Conservation (phyloP, 208 protist species). For the Dictyostelium gargantuum region DNA sequence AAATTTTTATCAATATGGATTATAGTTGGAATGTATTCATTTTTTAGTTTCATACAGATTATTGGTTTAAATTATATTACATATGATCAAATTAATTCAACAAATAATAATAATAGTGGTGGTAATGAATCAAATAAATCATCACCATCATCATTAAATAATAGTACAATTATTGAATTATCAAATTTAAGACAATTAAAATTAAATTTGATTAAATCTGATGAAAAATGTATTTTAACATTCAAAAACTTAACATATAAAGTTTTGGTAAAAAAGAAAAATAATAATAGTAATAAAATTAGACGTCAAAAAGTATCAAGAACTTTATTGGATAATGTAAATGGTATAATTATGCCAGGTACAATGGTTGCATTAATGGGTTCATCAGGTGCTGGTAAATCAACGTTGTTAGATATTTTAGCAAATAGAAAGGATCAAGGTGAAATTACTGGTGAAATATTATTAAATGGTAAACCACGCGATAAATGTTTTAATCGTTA, state of each 20-base stretch:
- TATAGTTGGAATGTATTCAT: conserved; percentile 12
- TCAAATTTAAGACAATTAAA: background rate
- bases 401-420: conserved; percentile 71
- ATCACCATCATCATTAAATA: background rate
- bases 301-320: conserved; percentile 2
- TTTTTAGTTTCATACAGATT: background rate
- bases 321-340: conserved; percentile 59
- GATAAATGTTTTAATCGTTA: conserved; percentile 66
- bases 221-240: conserved; percentile 34
- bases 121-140: background rate
- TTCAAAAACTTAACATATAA: conserved; percentile 70
- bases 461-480: conserved; percentile 68
- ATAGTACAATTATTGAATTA: background rate
- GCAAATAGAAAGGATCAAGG: conserved; percentile 61
- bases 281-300: too few relatives aligned
- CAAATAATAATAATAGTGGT: background rate
- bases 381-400: conserved; percentile 70
- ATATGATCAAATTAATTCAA: background rate
- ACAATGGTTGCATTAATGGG: conserved; percentile 75
- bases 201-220: background rate
- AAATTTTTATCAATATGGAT: background rate
- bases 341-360: conserved; percentile 69
- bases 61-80: background rate
- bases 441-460: conserved; percentile 66
- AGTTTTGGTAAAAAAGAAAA: conserved; percentile 7